Percentiles rank a stretch among this genome's conserved stretches.
Conservation (phyloP, 2,329 filamentous ascomycete species). For the Penicillium griseofulvum region DNA sequence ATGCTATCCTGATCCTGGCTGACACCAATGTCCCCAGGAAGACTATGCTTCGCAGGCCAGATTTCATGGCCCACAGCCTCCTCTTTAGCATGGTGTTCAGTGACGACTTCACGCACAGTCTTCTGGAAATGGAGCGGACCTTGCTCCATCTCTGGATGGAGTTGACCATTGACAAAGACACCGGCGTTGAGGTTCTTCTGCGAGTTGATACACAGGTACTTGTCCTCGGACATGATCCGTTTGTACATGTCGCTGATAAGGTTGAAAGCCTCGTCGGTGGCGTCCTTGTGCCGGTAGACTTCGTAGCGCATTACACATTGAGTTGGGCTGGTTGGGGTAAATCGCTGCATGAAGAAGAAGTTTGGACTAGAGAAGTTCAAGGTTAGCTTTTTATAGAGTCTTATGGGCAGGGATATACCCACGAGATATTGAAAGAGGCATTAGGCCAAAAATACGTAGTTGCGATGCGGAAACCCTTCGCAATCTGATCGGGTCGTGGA, state of each 20-base stretch:
- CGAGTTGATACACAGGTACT: conserved; percentile 58
- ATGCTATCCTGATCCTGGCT: background rate
- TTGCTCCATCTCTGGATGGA: conserved; percentile 62
- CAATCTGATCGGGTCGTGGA: conserved; percentile 21
- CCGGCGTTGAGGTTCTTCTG: conserved; percentile 62
- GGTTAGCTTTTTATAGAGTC: background rate
- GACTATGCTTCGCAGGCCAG: conserved; percentile 47
- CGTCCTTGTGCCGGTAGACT: conserved; percentile 62
- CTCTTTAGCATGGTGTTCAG: conserved; percentile 49
- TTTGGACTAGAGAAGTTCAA: conserved; percentile 41
- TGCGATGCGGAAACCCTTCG: conserved; percentile 24
- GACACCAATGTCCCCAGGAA: background rate
- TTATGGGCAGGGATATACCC: background rate
- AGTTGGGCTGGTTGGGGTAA: conserved; percentile 55
- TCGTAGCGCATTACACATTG: conserved; percentile 61
- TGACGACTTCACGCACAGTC: conserved; percentile 50
- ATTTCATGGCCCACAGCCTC: conserved; percentile 48
- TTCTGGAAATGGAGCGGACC: conserved; percentile 59
- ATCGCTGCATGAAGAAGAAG: conserved; percentile 66
- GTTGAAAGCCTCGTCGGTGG: conserved; percentile 59
- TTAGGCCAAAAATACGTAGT: conserved; percentile 37
- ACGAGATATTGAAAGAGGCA: conserved; percentile 37
- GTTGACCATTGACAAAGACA: conserved; percentile 61
- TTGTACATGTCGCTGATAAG: conserved; percentile 61
- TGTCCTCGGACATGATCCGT: conserved; percentile 65